Conservation (phyloP, 352 stramenopile genomes). For the Phytophthora constricta region DNA sequence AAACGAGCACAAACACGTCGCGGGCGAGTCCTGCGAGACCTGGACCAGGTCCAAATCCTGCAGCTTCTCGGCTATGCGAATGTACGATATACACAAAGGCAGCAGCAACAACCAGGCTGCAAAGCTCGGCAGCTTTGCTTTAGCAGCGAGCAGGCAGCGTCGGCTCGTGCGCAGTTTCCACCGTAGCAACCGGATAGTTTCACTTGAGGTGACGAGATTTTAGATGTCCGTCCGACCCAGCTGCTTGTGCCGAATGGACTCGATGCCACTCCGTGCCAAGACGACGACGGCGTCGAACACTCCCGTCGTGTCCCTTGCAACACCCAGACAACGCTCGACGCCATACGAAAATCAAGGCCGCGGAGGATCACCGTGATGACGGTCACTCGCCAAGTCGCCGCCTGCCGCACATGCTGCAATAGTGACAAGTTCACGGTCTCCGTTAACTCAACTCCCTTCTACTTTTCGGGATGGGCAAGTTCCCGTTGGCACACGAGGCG, state of each 20-base stretch:
- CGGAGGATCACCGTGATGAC: conserved; percentile 11
- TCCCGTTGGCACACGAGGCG: conserved; percentile 31
- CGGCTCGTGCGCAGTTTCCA: background rate
- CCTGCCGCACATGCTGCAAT: too few relatives aligned
- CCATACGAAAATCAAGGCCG: background rate
- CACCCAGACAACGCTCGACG: background rate
- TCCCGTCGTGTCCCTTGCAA: background rate
- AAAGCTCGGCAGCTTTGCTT: background rate
- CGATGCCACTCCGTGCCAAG: background rate
- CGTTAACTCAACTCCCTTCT: too few relatives aligned
- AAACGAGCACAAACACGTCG: too few relatives aligned
- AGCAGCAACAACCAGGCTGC: background rate
- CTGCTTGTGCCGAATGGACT: background rate
- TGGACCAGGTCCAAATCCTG: too few relatives aligned
- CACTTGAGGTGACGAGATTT: too few relatives aligned
- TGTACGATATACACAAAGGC: too few relatives aligned
- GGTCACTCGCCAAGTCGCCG: conserved; percentile 21
- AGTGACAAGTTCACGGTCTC: too few relatives aligned
- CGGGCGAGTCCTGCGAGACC: too few relatives aligned
- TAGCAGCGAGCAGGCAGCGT: background rate
- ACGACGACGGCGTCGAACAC: background rate
- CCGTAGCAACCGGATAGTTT: background rate
- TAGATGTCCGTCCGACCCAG: background rate
- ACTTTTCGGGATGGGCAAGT: conserved; percentile 34
- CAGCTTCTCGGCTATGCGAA: too few relatives aligned